Evolutionary conservation across 176 grass and related monocot species (phyloP), one percentile per base, ranked within the genome.

Genomic region (Poa annua): DNA sequence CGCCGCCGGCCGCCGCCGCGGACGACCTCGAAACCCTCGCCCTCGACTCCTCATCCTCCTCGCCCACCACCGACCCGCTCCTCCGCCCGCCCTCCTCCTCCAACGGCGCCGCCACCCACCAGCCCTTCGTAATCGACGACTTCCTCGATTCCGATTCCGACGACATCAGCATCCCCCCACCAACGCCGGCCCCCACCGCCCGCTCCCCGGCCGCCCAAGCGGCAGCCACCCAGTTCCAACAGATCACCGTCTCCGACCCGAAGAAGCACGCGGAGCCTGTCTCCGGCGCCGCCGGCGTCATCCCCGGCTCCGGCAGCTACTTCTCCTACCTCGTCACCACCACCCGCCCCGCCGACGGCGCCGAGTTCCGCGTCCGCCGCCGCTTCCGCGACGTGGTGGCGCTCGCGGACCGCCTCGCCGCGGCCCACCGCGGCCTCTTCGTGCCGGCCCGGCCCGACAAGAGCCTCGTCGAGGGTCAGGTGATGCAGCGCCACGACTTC

Each of bases 401-500:
- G 29, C 94, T 93, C 0, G 94, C 91, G 17, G 91, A 93, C 83
- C 87, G 87, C 63, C 76, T 97, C 22, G 85, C 89, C 12, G 91
- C 88, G 12, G 76, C 85, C 13, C 88, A 93, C 86, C 87, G 85
- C 2, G 89, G 94, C 22, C 86, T 91, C 49, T 93, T 97, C 71
- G 53, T 93, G 47, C 91, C 91, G 21, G 84, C 91, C 20, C 76
- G 94, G 16, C 91, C 94, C 50, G 94, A 97, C 86, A 97, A 97
- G 78, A 93, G 94, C 83, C 79, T 98, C 57, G 88, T 98, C 26
- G 96, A 98, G 87, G 90, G 86, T 0, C 96, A 93, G 87, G 92
- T 98, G 38, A 93, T 98, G 63, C 90, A 95, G 75, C 88, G 87
- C 51, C 92, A 93, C 86, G 92, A 98, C 12, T 98, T 98, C 78